Base-by-base conservation (phyloP, 2,329 filamentous ascomycete species). In the Aspergillus terreus region DNA sequence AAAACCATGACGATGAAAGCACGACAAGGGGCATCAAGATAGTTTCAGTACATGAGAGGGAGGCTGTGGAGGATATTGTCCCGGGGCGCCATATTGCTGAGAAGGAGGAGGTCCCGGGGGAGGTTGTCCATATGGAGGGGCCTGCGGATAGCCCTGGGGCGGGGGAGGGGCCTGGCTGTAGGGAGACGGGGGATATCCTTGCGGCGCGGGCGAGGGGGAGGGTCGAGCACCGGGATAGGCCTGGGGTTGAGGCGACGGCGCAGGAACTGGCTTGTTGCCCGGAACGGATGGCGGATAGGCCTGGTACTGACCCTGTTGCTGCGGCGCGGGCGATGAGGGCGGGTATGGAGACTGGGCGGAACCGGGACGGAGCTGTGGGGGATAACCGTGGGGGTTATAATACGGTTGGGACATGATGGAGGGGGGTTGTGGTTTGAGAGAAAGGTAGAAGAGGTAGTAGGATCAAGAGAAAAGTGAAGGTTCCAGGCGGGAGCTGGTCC, bases 101-200 rank as follows among this genome's bases (percentile, higher is more conserved):
- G 50, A 32, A 14, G 33, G 43, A 21, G 40, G 30, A 36, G 35
- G 27, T 36, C 32, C 45, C 11, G 19, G 11, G 12, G 19, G 14
- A 19, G n/a, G 46, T 27, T 30, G 47, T 23, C 23, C 46, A 19
- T 41, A 48, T 46, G 65, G 63, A 27, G 64, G 54, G 21, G 63
- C 58, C 36, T 63, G 63, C 27, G 58, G 59, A 51, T 63, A 60
- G 30, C 54, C 52, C 42, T 65, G 63, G 12, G 53, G 60, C 44
- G 61, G 62, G 30, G 58, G 64, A 30, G 61, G 64, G 36, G 59
- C 56, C 27, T 60, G 54, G 33, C 68, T 67, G 50, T 71, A 72
- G 46, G 70, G 58, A 49, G 70, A 65, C 51, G 72, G 73, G 40
- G 73, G 66, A 50, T 74, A 74, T 44, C 73, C 71, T 41, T 71